Percentiles rank a stretch among this genome's conserved stretches.
Evolutionary conservation across 345 rosid species (phyloP).

Genomic region (Gossypium raimondii): DNA sequence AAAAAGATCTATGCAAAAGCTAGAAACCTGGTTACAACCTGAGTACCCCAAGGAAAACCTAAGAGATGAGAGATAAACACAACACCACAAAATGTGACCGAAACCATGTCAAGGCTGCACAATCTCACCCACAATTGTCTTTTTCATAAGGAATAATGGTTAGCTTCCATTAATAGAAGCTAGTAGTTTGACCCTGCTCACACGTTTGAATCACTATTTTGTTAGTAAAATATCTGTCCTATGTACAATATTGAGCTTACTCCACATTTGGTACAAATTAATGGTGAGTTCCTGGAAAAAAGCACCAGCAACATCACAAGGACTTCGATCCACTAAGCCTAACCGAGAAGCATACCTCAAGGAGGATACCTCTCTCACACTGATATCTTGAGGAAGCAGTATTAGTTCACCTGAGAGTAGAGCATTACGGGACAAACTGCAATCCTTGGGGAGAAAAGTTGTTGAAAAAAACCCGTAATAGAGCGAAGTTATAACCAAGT

Average conservation of each 20-base stretch:
- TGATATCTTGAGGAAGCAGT: constrained; percentile 34
- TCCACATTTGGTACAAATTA: constrained; percentile 9
- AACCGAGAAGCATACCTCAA: constrained; percentile 55
- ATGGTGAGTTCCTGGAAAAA: not conserved
- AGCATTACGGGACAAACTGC: constrained; percentile 43
- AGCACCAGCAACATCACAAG: constrained; percentile 12
- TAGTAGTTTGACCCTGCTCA: not conserved
- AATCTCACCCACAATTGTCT: not conserved
- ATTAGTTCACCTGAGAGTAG: constrained; percentile 34
- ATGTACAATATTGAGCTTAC: not conserved
- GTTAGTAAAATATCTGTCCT: not conserved
- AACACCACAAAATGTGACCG: not conserved
- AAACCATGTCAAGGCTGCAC: not conserved
- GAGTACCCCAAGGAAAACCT: not conserved
- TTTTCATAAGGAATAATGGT: too few species aligned
- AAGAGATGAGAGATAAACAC: not conserved
- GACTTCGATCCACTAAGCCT: constrained; percentile 23
- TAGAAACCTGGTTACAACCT: not conserved
- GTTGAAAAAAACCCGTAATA: constrained; percentile 23
- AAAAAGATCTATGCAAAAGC: not conserved
- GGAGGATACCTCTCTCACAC: constrained; percentile 51
- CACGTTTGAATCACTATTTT: not conserved
- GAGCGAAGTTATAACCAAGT: constrained; percentile 28
- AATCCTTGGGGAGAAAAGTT: constrained; percentile 36
- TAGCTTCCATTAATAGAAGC: not conserved